Conservation (phyloP, 2,329 filamentous ascomycete species). For the Paecilomyces sp. region DNA sequence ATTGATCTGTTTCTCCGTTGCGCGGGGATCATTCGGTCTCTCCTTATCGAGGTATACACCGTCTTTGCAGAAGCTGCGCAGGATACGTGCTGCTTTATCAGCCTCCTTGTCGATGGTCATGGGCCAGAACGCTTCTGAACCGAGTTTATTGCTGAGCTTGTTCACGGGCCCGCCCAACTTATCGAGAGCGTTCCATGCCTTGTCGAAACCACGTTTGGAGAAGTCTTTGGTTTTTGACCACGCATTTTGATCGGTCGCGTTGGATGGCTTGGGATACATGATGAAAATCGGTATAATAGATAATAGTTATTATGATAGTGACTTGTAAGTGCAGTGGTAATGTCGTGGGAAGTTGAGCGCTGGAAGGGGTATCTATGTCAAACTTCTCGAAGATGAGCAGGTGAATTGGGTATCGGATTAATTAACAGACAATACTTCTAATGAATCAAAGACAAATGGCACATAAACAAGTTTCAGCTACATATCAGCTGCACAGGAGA, state of each 20-base stretch:
- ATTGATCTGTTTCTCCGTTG: constrained; percentile 38
- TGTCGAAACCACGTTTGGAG: constrained; percentile 63
- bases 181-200: constrained; percentile 60
- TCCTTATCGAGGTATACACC: constrained; percentile 58
- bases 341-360: neutral
- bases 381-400: too few species aligned
- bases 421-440: too few species aligned
- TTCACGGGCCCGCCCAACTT: constrained; percentile 73
- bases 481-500: neutral
- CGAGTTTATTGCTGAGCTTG: constrained; percentile 73
- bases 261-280: constrained; percentile 2
- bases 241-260: constrained; percentile 46
- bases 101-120: constrained; percentile 79
- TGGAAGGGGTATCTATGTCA: too few species aligned
- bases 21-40: constrained; percentile 41
- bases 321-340: neutral
- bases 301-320: neutral
- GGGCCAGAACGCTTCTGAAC: constrained; percentile 77
- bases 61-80: constrained; percentile 84
- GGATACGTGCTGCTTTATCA: constrained; percentile 82
- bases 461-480: too few species aligned
- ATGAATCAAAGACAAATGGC: too few species aligned
- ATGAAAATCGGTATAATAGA: neutral
- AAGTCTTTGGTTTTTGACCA: constrained; percentile 31
- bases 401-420: too few species aligned